Base-by-base conservation (phyloP, 2,329 filamentous ascomycete species). In the Sporothrix luriei region DNA sequence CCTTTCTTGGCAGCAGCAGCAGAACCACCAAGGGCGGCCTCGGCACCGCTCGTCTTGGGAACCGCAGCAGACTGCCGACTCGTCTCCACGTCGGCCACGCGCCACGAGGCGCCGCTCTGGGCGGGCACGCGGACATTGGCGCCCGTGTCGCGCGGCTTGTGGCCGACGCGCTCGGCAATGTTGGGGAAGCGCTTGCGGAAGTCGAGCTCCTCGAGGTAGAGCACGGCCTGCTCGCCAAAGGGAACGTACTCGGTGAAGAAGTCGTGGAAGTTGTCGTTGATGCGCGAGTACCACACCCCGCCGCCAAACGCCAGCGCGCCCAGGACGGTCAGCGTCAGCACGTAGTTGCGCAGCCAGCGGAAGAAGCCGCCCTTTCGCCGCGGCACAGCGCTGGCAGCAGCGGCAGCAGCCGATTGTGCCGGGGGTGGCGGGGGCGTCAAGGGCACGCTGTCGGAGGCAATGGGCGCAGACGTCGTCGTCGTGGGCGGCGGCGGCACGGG, bases 221-320 rank as follows among this genome's bases (percentile, higher is more conserved):
- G 88, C 59, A 99, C 94, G 21, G 91, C 91, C 78, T 97, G 92
- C 82, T 99, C 95, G 76, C 94, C 95, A 75, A 91, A 97, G 26
- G 95, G 95, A 21, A 99, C 82, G 79, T 94, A 99, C 82, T 97
- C 94, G 76, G 94, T 98, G 82, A 99, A 99, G 84, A 97, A 78
- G 80, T 99, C 95, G 82, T 99, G 94, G 86, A 98, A 99, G 82
- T 93, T 97, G 84, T 99, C 95, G 77, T 91, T 97, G 80, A 95
- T 86, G 73, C 97, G 88, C 69, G 95, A 94, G 80, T 97, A 95
- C 84, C 91, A 97, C 69, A 97, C 90, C 74, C 94, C 93, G 73
- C 93, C 93, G 69, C 87, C 91, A 76, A 97, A 99, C 51, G 91
- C 89, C 57, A 96, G 80, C 6, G 88, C 88, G 33, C 91, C 89